Evolutionary conservation across 2,329 filamentous ascomycete species (phyloP).

Genomic region (Colletotrichum sp.): DNA sequence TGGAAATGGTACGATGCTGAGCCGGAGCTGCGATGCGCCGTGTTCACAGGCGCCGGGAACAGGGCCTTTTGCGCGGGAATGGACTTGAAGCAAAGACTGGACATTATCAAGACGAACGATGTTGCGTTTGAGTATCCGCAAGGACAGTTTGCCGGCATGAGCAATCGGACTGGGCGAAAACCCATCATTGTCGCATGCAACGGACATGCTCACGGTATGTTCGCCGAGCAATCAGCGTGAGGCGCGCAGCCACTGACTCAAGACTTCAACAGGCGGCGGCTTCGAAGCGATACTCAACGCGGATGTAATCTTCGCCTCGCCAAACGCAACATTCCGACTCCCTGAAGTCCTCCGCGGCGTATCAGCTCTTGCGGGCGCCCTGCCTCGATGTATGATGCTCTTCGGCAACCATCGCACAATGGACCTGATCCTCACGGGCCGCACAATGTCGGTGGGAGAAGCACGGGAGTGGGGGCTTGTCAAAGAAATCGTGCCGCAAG

Average conservation of each 20-base stretch:
- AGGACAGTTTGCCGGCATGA: constrained; percentile 38
- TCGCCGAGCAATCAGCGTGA: constrained; percentile 14
- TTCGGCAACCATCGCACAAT: constrained; percentile 37
- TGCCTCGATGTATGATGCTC: constrained; percentile 50
- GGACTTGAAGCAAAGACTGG: constrained; percentile 53
- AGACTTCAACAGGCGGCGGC: constrained; percentile 27
- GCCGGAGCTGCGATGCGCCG: constrained; percentile 49
- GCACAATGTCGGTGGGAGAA: constrained; percentile 28
- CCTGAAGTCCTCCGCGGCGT: constrained; percentile 64
- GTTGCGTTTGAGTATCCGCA: constrained; percentile 34
- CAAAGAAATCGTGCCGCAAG: constrained; percentile 32
- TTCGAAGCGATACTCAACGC: constrained; percentile 43
- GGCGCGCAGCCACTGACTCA: neutral
- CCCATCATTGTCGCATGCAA: constrained; percentile 35
- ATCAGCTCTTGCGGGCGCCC: constrained; percentile 58
- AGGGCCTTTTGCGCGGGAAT: constrained; percentile 58
- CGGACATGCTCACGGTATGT: constrained; percentile 32
- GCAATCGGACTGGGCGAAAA: constrained; percentile 35
- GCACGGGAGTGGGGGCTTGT: constrained; percentile 34
- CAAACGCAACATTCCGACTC: constrained; percentile 55
- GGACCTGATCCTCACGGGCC: constrained; percentile 34
- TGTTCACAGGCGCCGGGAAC: constrained; percentile 55
- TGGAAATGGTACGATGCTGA: constrained; percentile 57
- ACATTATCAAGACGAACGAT: constrained; percentile 29
- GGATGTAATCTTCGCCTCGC: constrained; percentile 61